phyloP scores from a whole-genome alignment of 2,329 filamentous ascomycete genomes.

The Zymoseptoria ardabiliae region DNA sequence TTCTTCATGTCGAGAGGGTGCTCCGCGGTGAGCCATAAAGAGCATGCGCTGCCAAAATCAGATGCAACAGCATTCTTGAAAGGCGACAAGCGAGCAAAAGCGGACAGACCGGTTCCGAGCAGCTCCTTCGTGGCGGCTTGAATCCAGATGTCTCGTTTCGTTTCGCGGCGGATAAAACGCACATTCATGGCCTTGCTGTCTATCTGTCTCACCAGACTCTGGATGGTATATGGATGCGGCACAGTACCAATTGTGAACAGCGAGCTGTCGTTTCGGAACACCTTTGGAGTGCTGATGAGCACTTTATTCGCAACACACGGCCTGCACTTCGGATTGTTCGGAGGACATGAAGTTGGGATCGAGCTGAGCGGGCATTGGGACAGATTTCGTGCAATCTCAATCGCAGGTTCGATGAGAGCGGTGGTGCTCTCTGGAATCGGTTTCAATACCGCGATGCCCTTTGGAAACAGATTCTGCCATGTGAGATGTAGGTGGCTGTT shows the following conservation, averaged over 20 bases:
- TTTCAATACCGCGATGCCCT: slow-evolving; percentile 74
- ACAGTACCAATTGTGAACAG: slow-evolving; percentile 79
- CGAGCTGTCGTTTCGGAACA: slow-evolving; percentile 63
- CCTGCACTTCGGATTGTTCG: slow-evolving; percentile 66
- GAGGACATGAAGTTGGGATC: slow-evolving; percentile 71
- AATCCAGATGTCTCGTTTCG: slow-evolving; percentile 73
- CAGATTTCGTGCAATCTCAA: slow-evolving; percentile 67
- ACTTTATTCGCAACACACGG: slow-evolving; percentile 63
- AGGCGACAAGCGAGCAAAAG: slow-evolving; percentile 58
- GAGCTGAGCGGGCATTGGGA: slow-evolving; percentile 67
- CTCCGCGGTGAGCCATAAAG: slow-evolving; percentile 77
- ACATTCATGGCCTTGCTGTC: slow-evolving; percentile 37
- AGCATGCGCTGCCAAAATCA: slow-evolving; percentile 54
- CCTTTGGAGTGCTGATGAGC: slow-evolving; percentile 57
- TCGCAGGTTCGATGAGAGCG: slow-evolving; percentile 60
- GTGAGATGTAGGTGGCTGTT: slow-evolving; percentile 76
- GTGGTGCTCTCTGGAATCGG: slow-evolving; percentile 70
- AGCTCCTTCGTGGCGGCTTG: slow-evolving; percentile 61
- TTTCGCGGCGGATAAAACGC: slow-evolving; percentile 47
- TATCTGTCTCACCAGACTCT: slow-evolving; percentile 53
- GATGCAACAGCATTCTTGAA: slow-evolving; percentile 79
- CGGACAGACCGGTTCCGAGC: slow-evolving; percentile 56
- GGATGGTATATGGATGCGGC: slow-evolving; percentile 83
- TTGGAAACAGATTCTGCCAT: slow-evolving; percentile 72
- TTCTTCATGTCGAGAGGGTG: slow-evolving; percentile 36